Percentiles rank a stretch among this genome's conserved stretches.
Conservation (phyloP, 1,284 basidiomycete species). For the Ceratobasidium sp. region DNA sequence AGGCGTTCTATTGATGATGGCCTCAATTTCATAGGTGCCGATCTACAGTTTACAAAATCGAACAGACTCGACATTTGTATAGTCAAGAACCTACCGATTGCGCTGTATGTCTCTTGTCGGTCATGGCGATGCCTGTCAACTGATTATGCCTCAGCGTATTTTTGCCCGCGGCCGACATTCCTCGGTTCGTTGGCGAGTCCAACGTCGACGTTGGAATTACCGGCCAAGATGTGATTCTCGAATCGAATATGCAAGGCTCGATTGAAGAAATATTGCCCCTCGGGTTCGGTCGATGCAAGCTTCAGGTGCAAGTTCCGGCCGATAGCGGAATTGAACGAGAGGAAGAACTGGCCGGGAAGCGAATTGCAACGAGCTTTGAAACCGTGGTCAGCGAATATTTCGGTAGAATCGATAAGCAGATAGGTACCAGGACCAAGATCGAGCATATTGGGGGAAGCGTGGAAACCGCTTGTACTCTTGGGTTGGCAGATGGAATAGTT, state of each 20-base stretch:
- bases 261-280: slow-evolving; percentile 88
- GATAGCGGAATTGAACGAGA: slow-evolving; percentile 75
- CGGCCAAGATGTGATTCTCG: slow-evolving; percentile 97
- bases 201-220: slow-evolving; percentile 93
- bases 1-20: no score
- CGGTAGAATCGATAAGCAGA: slow-evolving; percentile 72
- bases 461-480: slow-evolving; percentile 97
- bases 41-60: slow-evolving; percentile 94
- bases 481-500: slow-evolving; percentile 98
- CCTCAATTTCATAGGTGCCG: slow-evolving; percentile 74
- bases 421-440: slow-evolving; percentile 76
- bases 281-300: slow-evolving; percentile 93
- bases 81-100: slow-evolving; percentile 93
- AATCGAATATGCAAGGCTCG: slow-evolving; percentile 82
- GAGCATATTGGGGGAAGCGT: slow-evolving; percentile 98
- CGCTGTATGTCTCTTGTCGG: slow-evolving; percentile 71
- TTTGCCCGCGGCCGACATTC: slow-evolving; percentile 97
- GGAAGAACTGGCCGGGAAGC: slow-evolving; percentile 89
- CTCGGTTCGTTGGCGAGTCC: slow-evolving; percentile 98
- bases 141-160: slow-evolving; percentile 78
- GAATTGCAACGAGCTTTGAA: slow-evolving; percentile 96
- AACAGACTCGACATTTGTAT: slow-evolving; percentile 93
- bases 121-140: no score
- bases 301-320: slow-evolving; percentile 97
- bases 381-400: slow-evolving; percentile 89